Evolutionary conservation across 2,329 filamentous ascomycete species (phyloP).

Genomic region (Cadophora gregata): DNA sequence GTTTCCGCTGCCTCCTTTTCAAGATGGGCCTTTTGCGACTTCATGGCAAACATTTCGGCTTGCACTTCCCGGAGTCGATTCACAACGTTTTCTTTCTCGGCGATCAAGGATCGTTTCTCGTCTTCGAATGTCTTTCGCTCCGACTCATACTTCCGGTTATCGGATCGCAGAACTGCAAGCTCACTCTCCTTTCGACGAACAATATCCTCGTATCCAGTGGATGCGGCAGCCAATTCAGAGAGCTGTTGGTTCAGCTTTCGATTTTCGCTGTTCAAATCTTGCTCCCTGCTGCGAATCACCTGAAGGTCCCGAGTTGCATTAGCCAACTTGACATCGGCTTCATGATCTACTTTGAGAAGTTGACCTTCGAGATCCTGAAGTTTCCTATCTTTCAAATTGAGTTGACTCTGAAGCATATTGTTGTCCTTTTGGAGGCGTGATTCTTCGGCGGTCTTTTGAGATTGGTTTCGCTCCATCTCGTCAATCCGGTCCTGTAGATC

Average conservation of each 20-base stretch:
- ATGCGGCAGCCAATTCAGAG: constrained; percentile 85
- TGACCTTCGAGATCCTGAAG: constrained; percentile 85
- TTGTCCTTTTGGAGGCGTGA: constrained; percentile 81
- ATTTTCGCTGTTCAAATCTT: constrained; percentile 80
- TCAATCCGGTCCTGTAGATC: constrained; percentile 74
- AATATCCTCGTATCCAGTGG: constrained; percentile 93
- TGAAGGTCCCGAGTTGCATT: constrained; percentile 81
- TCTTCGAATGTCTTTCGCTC: constrained; percentile 81
- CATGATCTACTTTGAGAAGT: constrained; percentile 84
- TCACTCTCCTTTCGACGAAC: constrained; percentile 95
- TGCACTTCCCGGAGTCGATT: constrained; percentile 81
- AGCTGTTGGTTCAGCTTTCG: constrained; percentile 84
- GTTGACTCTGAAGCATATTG: constrained; percentile 88
- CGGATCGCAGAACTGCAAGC: constrained; percentile 80
- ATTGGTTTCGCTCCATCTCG: constrained; percentile 72
- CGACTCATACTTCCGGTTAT: constrained; percentile 81
- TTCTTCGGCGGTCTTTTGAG: constrained; percentile 77
- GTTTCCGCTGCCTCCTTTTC: constrained; percentile 90
- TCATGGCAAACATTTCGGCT: constrained; percentile 86
- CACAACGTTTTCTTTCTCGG: constrained; percentile 81
- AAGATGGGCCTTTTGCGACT: constrained; percentile 81
- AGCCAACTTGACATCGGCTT: constrained; percentile 84
- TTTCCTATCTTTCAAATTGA: constrained; percentile 88
- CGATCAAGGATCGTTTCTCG: constrained; percentile 73
- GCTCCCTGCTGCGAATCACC: constrained; percentile 73